Conservation (phyloP, 2,329 filamentous ascomycete species). For the Geosmithia morbida region DNA sequence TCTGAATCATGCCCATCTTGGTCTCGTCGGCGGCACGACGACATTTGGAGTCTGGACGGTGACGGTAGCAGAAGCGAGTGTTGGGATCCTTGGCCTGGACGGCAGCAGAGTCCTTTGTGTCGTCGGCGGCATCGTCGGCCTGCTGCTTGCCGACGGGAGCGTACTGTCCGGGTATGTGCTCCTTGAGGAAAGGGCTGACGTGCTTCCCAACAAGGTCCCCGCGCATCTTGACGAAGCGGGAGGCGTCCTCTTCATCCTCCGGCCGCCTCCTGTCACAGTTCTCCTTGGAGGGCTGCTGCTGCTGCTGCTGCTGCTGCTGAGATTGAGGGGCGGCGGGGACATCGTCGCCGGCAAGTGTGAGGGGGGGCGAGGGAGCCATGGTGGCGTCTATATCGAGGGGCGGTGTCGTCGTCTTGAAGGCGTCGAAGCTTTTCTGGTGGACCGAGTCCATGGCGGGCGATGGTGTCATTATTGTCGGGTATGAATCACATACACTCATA, state of each 20-base stretch:
- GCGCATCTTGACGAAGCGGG: conserved; percentile 30
- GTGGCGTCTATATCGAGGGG: background rate
- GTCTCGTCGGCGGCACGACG: conserved; percentile 83
- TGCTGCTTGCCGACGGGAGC: conserved; percentile 50
- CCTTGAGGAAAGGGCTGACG: conserved; percentile 75
- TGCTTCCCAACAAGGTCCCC: conserved; percentile 60
- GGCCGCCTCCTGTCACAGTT: conserved; percentile 3
- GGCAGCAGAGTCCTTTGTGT: conserved; percentile 5
- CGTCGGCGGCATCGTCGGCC: conserved; percentile 5
- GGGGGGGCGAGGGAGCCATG: background rate
- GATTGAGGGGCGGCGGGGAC: background rate
- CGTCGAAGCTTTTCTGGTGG: background rate
- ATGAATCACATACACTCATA: no score
- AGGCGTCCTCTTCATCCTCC: background rate
- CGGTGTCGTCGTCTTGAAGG: background rate
- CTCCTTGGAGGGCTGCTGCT: conserved; percentile 3
- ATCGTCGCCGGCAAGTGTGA: background rate
- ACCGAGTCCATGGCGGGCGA: background rate
- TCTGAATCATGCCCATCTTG: conserved; percentile 90
- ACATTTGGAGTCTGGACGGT: conserved; percentile 88
- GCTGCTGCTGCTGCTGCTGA: background rate
- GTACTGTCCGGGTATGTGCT: conserved; percentile 83
- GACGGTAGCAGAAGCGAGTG: conserved; percentile 91
- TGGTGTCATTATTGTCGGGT: background rate
- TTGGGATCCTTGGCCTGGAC: conserved; percentile 43